Evolutionary conservation across 306 rosid genomes (phyloP).

Genomic region (Vicia sativa): DNA sequence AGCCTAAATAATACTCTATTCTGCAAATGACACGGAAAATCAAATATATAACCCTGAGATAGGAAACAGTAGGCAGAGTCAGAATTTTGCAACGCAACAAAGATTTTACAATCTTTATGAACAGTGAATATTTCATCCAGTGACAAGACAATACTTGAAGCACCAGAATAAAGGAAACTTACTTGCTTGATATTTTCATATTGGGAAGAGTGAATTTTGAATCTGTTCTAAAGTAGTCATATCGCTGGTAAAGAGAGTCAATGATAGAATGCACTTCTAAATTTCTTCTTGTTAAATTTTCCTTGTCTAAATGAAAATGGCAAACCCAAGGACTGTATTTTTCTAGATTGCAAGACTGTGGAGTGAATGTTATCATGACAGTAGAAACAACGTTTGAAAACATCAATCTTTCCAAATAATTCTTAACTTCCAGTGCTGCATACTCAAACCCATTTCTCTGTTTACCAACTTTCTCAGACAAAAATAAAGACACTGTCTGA

Average conservation of each 20-base stretch:
- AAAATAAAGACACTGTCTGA: constrained; percentile 69
- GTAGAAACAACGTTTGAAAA: constrained; percentile 71
- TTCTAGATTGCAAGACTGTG: constrained; percentile 45
- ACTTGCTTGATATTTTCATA: constrained; percentile 69
- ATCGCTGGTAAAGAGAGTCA: constrained; percentile 53
- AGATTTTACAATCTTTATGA: constrained; percentile 3
- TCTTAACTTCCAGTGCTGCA: constrained; percentile 80
- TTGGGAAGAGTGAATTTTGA: constrained; percentile 48
- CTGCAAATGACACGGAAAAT: constrained; percentile 3
- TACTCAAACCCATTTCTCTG: constrained; percentile 75
- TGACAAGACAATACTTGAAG: constrained; percentile 27
- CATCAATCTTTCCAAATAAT: constrained; percentile 70
- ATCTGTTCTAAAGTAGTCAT: constrained; percentile 42
- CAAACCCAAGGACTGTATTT: constrained; percentile 82
- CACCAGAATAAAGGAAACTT: constrained; percentile 44
- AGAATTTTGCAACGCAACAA: constrained; percentile 9
- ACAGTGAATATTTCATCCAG: constrained; percentile 12
- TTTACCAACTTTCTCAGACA: constrained; percentile 68
- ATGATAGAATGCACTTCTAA: constrained; percentile 62
- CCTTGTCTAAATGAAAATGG: constrained; percentile 83
- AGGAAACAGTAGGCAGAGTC: constrained; percentile 15
- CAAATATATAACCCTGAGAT: constrained; percentile 6
- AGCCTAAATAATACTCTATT: constrained; percentile 11
- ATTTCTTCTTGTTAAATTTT: constrained; percentile 55
- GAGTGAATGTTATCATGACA: constrained; percentile 71